These are phyloP conservation scores for peach (Prunus persica) DNA, from an alignment of 306 rosid genomes.

Conservation along the genomic window Prunus_persica_NCBIv2 NC_034010.1:11447501-11448000, in stretches of 20 bases:
- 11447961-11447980: constrained; percentile 91
- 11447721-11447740: constrained; percentile 22
- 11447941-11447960: constrained; percentile 90
- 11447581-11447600: too few species aligned
- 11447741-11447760: constrained; percentile 88
- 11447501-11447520: too few species aligned
- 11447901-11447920: constrained; percentile 87
- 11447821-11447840: constrained; percentile 80
- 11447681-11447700: background rate
- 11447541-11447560: too few species aligned
- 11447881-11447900: constrained; percentile 79
- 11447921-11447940: constrained; percentile 85
- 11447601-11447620: background rate
- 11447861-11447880: constrained; percentile 72
- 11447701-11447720: constrained; percentile 8
- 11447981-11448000: constrained; percentile 90
- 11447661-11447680: background rate
- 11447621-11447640: background rate
- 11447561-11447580: background rate
- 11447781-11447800: constrained; percentile 94
- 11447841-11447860: constrained; percentile 65
- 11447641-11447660: background rate
- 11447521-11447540: too few species aligned
- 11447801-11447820: constrained; percentile 82
- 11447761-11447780: constrained; percentile 95